These are phyloP conservation scores for Brassica cretica DNA, from an alignment of 345 rosid species.

Conservation along the genomic window DNA sequence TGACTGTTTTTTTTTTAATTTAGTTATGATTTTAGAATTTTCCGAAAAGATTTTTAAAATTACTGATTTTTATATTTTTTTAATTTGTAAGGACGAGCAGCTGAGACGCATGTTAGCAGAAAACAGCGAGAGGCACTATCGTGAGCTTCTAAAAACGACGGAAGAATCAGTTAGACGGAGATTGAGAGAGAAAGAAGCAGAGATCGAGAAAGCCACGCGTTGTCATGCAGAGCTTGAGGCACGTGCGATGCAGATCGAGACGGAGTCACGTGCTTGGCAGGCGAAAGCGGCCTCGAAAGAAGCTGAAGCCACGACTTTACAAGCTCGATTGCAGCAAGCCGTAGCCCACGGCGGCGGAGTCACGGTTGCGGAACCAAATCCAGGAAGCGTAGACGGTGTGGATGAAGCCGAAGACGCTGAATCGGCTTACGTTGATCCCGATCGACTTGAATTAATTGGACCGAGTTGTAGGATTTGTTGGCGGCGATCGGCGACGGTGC, in stretches of 20 bases:
- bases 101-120: conserved; percentile 73
- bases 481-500: conserved; percentile 63
- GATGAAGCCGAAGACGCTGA: conserved; percentile 73
- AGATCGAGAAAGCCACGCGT: conserved; percentile 73
- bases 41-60: not conserved
- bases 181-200: conserved; percentile 71
- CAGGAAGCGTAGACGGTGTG: conserved; percentile 26
- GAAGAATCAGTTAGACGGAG: conserved; percentile 66
- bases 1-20: conserved; percentile 21
- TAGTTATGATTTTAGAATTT: not conserved
- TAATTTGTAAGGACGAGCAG: conserved; percentile 59
- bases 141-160: conserved; percentile 61
- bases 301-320: conserved; percentile 73
- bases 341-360: conserved; percentile 35
- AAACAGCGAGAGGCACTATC: conserved; percentile 71
- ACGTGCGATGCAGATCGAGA: conserved; percentile 71
- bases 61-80: not conserved
- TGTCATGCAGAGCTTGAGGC: conserved; percentile 79
- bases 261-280: conserved; percentile 87
- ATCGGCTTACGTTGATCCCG: conserved; percentile 83
- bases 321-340: conserved; percentile 78
- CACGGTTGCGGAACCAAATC: conserved; percentile 7
- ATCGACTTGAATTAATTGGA: conserved; percentile 45
- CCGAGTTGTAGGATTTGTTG: conserved; percentile 66
- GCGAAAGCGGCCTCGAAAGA: conserved; percentile 77